phyloP scores from a whole-genome alignment of 345 rosid species.

The Moricandia arvensis region DNA sequence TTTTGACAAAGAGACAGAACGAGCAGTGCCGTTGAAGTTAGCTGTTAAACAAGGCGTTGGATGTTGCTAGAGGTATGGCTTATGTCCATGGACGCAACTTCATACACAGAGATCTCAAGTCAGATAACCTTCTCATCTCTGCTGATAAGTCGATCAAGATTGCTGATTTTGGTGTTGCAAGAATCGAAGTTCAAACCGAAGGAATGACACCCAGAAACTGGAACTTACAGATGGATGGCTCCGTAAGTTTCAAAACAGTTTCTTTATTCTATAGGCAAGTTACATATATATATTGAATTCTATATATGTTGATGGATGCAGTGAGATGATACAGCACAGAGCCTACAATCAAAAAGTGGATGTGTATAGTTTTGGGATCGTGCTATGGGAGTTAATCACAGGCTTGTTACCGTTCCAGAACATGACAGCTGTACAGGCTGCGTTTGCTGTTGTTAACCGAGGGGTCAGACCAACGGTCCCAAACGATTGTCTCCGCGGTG shows the following conservation, averaged over 20 bases:
- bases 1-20: not conserved
- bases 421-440: conserved; percentile 46
- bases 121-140: not conserved
- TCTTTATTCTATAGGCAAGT: not conserved
- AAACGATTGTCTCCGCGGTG: conserved; percentile 39
- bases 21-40: not conserved
- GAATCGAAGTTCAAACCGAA: not conserved
- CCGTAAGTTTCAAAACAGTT: not conserved
- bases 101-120: not conserved
- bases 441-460: conserved; percentile 45
- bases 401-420: conserved; percentile 44
- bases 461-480: conserved; percentile 42
- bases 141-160: not conserved
- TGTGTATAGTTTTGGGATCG: conserved; percentile 57
- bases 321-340: conserved; percentile 57
- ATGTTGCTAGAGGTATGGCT: not conserved
- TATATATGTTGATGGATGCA: conserved; percentile 25
- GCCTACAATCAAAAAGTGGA: conserved; percentile 55
- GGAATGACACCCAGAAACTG: not conserved
- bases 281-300: not conserved
- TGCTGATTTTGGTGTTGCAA: not conserved
- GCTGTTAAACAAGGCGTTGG: not conserved
- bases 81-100: not conserved
- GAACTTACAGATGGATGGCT: not conserved
- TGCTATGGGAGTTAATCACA: conserved; percentile 52